Base-by-base conservation (phyloP, 306 rosid species). In the Vigna nakashimae region DNA sequence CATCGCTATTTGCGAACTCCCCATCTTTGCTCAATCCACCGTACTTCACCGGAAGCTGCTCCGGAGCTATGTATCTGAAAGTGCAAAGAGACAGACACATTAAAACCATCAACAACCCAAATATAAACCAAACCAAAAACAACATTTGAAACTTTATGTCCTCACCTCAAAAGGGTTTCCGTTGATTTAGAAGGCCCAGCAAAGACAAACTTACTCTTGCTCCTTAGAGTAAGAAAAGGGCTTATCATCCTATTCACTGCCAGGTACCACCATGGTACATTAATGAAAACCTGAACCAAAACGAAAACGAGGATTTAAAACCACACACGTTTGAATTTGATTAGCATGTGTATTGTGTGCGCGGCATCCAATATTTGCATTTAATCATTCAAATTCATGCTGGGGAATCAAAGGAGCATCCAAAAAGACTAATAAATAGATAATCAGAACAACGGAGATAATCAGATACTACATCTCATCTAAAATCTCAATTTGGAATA, bases 201-300 rank as follows among this genome's bases (percentile, higher is more conserved):
- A 55, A 87, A 92, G 10, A 90, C 89, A 78, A 90, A 88, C 84
- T 92, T 92, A 93, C 93, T 90, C 71, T 90, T 90, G 30, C 88
- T 87, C 75, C 91, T 89, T 78, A 87, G 92, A 1, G 93, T 92
- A 6, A 92, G 77, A 18, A 92, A 92, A 28, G 96, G 96, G 78
- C 96, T 91, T 73, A 91, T 89, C 96, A 91, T 89, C 60, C 86
- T 76, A 68, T 83, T 90, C 80, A 86, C 89, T 46, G 94, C 96
- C 73, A 89, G 79, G 76, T 92, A 92, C 98, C 98, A 92, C 86
- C 96, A 92, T 43, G 96, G 98, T 38, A 92, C 96, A 85, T 89
- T 90, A 91, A 92, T 84, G 65, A 92, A 92, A 62, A 92, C 85
- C 97, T 90, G 49, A 43, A 49, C n/a, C n/a, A 9, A 18, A 42